Evolutionary conservation across 176 grass and related monocot genomes (phyloP).

Genomic region (Rhynchospora pubera): DNA sequence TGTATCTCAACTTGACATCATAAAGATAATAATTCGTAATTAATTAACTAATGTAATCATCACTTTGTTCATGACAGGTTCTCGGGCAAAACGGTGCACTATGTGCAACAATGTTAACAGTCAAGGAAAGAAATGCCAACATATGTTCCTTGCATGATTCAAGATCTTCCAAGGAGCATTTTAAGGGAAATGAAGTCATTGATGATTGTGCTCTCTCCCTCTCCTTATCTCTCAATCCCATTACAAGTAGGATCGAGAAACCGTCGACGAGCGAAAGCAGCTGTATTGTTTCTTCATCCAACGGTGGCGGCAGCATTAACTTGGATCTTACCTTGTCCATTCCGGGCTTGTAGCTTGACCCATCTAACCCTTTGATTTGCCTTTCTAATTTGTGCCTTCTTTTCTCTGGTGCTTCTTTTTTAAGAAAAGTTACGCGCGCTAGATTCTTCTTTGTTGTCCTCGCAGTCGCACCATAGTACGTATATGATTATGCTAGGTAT

Average conservation of each 20-base stretch:
- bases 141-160: neutral
- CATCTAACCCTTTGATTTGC: neutral
- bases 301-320: neutral
- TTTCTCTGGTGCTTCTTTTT: neutral
- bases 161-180: neutral
- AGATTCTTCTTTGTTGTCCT: neutral
- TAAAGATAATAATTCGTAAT: neutral
- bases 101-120: neutral
- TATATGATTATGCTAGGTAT: neutral
- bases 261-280: slow-evolving; percentile 7
- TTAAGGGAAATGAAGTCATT: neutral
- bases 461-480: neutral
- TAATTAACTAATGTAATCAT: neutral
- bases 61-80: neutral
- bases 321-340: slow-evolving; percentile 39
- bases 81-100: neutral
- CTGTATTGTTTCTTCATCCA: slow-evolving; percentile 10
- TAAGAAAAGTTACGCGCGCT: neutral
- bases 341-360: neutral
- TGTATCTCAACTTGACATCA: neutral
- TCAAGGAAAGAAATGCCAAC: neutral
- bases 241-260: slow-evolving; percentile 12
- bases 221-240: slow-evolving; percentile 19
- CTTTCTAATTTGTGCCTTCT: neutral
- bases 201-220: slow-evolving; percentile 3